A percentile compares a stretch with the other conserved stretches of the same genome.
These are phyloP conservation scores for Aspergillus sp. DNA, from an alignment of 2,329 filamentous ascomycete species.

Conservation along the genomic window DNA sequence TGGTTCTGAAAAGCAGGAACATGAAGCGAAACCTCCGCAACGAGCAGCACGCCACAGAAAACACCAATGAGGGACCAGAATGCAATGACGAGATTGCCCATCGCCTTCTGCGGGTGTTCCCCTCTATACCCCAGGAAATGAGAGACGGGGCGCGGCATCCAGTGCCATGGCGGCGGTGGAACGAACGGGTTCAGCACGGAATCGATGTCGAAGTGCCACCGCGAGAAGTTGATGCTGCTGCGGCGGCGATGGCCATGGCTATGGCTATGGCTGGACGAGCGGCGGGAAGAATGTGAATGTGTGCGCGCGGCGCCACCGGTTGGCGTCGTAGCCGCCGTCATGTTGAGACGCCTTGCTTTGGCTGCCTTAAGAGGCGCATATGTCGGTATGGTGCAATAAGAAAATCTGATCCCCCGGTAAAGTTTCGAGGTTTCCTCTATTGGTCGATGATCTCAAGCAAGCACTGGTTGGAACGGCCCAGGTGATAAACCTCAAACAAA, in stretches of 20 bases:
- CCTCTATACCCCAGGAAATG: constrained; percentile 67
- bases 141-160: constrained; percentile 65
- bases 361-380: background rate
- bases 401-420: too few relatives aligned
- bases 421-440: too few relatives aligned
- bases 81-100: constrained; percentile 61
- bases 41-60: constrained; percentile 60
- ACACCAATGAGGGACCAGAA: constrained; percentile 67
- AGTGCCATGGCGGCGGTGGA: constrained; percentile 63
- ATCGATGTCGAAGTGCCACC: constrained; percentile 71
- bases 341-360: background rate
- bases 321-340: background rate
- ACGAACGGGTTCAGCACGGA: constrained; percentile 69
- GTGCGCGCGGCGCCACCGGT: background rate
- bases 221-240: constrained; percentile 21
- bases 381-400: background rate
- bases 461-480: background rate
- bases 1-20: constrained; percentile 55
- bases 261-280: background rate
- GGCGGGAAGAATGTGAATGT: constrained; percentile 6
- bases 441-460: background rate
- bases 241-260: background rate
- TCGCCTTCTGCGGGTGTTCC: constrained; percentile 27
- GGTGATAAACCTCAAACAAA: background rate
- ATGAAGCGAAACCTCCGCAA: constrained; percentile 57